Evolutionary conservation across 1,284 basidiomycete species (phyloP).

Genomic region (Trichosporon sp.): DNA sequence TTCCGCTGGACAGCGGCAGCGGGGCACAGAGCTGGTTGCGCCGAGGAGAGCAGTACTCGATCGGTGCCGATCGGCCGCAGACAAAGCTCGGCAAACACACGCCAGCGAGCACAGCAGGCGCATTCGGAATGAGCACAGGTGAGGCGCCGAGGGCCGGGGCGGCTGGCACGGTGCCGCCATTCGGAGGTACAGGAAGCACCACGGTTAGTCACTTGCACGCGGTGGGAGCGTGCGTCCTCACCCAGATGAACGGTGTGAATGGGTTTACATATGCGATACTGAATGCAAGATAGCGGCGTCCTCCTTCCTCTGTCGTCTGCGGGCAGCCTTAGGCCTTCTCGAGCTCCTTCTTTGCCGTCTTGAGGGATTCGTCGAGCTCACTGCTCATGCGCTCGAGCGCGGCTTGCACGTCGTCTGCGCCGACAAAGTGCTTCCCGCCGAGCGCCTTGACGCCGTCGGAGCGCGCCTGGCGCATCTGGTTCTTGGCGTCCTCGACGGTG

Average conservation of each 20-base stretch:
- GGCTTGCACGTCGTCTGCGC: conserved; percentile 42
- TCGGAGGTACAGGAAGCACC: neutral
- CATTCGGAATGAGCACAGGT: neutral
- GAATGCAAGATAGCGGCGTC: neutral
- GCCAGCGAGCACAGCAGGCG: neutral
- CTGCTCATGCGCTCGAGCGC: conserved; percentile 36
- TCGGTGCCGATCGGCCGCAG: neutral
- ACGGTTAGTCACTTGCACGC: neutral
- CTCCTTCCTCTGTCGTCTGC: neutral
- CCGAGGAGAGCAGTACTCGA: too few relatives aligned
- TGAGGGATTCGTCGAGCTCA: conserved; percentile 39
- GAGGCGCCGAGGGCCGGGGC: neutral
- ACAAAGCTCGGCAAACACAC: neutral
- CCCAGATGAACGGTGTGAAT: neutral
- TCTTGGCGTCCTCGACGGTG: conserved; percentile 44
- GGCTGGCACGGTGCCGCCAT: neutral
- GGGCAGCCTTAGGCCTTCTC: conserved; percentile 29
- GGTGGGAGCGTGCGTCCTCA: too few relatives aligned
- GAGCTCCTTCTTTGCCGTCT: conserved; percentile 47
- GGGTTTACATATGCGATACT: neutral
- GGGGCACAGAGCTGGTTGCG: too few relatives aligned
- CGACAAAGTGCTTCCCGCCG: conserved; percentile 37
- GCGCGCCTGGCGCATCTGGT: conserved; percentile 41
- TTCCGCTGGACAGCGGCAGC: too few relatives aligned
- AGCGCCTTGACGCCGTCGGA: conserved; percentile 44